Base-by-base conservation (phyloP, 2,329 filamentous ascomycete species). In the Penicillium nordicum region DNA sequence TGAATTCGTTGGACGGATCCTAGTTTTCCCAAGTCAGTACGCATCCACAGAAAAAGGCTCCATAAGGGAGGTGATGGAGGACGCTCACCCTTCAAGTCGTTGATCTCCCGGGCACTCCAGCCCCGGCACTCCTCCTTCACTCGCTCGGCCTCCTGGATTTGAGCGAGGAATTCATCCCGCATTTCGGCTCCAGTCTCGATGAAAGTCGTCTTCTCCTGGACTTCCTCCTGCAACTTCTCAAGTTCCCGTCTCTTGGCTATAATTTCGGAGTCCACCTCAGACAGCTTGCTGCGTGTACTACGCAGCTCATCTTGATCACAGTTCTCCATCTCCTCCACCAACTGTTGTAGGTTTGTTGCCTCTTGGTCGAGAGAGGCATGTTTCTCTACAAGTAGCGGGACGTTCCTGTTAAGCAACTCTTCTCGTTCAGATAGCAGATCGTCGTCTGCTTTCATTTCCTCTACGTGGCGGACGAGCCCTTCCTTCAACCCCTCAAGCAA, bases 41-140 rank as follows among this genome's bases (percentile, higher is more conserved):
- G n/a, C 27, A 41, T 38, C 37, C n/a, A 40, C 4, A 36, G 10
- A 23, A 30, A 16, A 29, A 4, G 7, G 3, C 21, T 27, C 43
- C 27, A 46, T 11, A 34, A n/a, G 5, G 18, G 30, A 23, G 9
- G 32, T n/a, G 11, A 6, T 18, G 42, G 11, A 1, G 10, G 46
- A 38, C 23, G 68, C 78, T 70, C 80, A 90, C 89, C 83, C 82
- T 92, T 92, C n/a, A 96, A 79, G 38, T 79, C 78, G 61, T 83
- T 83, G 61, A 97, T 90, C 74, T 97, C 94, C 29, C 82, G 86
- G 50, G 87, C 84, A 55, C 88, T 93, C 88, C 92, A 97, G 38
- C 93, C 92, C 51, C 92, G 86, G 70, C 89, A 96, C 67, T 96
- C 89, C 71, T 97, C 92, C 59, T 89, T 84, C 27, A 95, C 80